These are phyloP conservation scores for Tanozyma kutaoensis DNA, from an alignment of 805 yeast genomes.

Conservation along the genomic window DNA sequence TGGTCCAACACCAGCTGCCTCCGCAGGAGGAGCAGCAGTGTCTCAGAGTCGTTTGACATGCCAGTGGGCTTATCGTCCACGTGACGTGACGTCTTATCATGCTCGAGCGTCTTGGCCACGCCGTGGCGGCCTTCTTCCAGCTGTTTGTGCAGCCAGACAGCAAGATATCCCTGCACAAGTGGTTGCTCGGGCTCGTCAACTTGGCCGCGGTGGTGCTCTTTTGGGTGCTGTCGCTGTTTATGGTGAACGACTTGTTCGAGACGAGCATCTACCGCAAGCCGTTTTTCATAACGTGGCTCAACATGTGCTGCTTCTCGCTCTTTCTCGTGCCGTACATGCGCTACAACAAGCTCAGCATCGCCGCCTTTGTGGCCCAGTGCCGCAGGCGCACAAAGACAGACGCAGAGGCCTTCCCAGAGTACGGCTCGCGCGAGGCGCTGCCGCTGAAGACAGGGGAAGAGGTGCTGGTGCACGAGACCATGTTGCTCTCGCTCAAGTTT, in stretches of 20 bases:
- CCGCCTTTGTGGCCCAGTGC: conserved; percentile 8
- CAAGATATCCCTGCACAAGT: conserved; percentile 25
- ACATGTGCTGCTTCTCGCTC: conserved; percentile 72
- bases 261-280: conserved; percentile 71
- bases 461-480: conserved; percentile 48
- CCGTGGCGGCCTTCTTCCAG: conserved; percentile 4
- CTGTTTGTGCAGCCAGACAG: conserved; percentile 6
- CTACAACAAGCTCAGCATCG: conserved; percentile 12
- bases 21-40: neutral
- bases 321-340: conserved; percentile 54
- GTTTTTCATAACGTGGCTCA: conserved; percentile 81
- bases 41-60: too few relatives aligned
- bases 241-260: conserved; percentile 68
- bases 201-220: conserved; percentile 64
- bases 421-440: too few relatives aligned
- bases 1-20: conserved; percentile 12
- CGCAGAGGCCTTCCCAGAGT: too few relatives aligned
- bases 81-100: too few relatives aligned
- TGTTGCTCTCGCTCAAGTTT: conserved; percentile 65
- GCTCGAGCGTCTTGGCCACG: too few relatives aligned
- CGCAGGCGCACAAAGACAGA: too few relatives aligned
- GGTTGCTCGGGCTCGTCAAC: conserved; percentile 72
- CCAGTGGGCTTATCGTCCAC: too few relatives aligned
- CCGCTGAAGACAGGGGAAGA: conserved; percentile 5
- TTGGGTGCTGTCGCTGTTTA: conserved; percentile 86